A percentile compares a stretch with the other conserved stretches of the same genome.
Conservation (phyloP, 2,329 filamentous ascomycete genomes). For the Phaeosphaeria sp. region DNA sequence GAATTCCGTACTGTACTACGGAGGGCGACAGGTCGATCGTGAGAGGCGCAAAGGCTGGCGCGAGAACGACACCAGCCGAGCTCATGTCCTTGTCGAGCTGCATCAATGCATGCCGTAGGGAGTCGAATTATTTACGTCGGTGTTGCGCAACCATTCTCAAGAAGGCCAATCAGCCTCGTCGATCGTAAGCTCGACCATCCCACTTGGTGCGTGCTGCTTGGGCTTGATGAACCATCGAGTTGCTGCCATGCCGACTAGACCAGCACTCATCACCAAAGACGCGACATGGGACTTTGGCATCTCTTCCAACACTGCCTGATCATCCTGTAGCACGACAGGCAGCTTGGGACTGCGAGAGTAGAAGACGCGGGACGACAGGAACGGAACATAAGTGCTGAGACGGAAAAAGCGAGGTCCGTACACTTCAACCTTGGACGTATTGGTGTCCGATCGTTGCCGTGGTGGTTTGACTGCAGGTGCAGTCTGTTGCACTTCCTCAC, state of each 20-base stretch:
- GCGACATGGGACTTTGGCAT: slow-evolving; percentile 39
- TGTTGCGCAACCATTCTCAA: background rate
- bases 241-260: slow-evolving; percentile 42
- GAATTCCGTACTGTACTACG: too few species aligned
- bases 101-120: too few species aligned
- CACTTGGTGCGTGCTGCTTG: slow-evolving; percentile 1
- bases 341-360: slow-evolving; percentile 34
- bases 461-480: slow-evolving; percentile 16
- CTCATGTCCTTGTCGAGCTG: too few species aligned
- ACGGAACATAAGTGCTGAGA: slow-evolving; percentile 39
- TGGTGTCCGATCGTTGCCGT: slow-evolving; percentile 28
- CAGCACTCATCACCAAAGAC: slow-evolving; percentile 41
- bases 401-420: slow-evolving; percentile 42
- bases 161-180: background rate
- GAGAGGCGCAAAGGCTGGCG: too few species aligned
- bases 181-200: background rate
- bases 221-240: slow-evolving; percentile 29
- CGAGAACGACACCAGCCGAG: too few species aligned
- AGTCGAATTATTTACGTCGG: background rate
- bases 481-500: slow-evolving; percentile 8
- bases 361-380: slow-evolving; percentile 42
- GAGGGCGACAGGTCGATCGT: too few species aligned
- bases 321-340: slow-evolving; percentile 27
- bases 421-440: slow-evolving; percentile 16
- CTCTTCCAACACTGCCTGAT: slow-evolving; percentile 36